Base-by-base conservation (phyloP, 2,329 filamentous ascomycete species). In the Ophiosphaerella narmari region DNA sequence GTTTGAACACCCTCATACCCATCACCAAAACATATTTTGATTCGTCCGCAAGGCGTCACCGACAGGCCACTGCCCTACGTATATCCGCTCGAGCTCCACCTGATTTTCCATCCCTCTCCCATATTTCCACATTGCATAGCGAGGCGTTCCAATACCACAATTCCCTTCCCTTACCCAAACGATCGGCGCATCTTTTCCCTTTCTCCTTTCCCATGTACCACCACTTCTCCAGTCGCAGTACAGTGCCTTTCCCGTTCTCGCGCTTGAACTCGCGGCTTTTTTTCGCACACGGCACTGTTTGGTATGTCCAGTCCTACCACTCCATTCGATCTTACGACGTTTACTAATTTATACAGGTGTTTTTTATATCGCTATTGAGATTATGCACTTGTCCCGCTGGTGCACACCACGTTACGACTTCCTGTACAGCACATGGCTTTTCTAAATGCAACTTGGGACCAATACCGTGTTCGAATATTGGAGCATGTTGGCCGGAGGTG, bases 141-240 rank as follows among this genome's bases (percentile, higher is more conserved):
- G 67, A 66, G 70, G 70, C 68, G 70, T 73, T 65, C 60, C 60
- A 60, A 70, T 71, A 69, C 66, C 65, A 67, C 50, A 64, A 59
- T 14, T 45, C 39, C 42, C 46, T 35, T 32, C 49, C 52, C 50
- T 44, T 46, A 43, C 53, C 54, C n/a, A 29, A 23, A 13, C 29
- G n/a, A 4, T 41, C 31, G 43, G 48, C 36, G 39, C 39, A 43
- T 49, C 48, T 37, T 55, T 50, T 50, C 21, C 26, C 36, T 13
- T 37, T 52, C 43, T 43, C 33, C 7, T 39, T 46, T 39, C 40
- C 32, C 43, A 48, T 62, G 59, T 62, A 63, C 47, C 55, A 57
- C 46, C 41, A 52, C 47, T 43, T 54, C 50, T 43, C 39, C 54
- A 59, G 59, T 58, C 61, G 58, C 54, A 55, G 39, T 35, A 51